Conservation (phyloP, 441 rosid species). For the Sinapis alba region DNA sequence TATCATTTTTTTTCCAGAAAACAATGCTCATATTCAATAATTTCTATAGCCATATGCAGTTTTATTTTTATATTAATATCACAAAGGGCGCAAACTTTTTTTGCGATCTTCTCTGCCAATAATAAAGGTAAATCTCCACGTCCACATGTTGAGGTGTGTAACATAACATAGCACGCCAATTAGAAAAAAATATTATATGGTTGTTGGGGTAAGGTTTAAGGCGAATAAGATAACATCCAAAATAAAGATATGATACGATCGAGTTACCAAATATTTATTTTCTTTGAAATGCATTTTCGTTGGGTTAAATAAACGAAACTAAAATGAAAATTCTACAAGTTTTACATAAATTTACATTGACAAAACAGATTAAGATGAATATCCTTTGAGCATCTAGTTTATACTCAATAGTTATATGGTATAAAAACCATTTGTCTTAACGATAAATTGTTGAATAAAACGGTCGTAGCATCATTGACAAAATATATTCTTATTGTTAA, state of each 20-base stretch:
- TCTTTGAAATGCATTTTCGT: neutral
- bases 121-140: too few species aligned
- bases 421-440: too few species aligned
- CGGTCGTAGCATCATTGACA: too few species aligned
- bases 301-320: neutral
- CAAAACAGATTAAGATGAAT: neutral
- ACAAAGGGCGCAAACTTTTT: too few species aligned
- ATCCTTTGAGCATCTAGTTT: neutral
- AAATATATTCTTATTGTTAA: neutral
- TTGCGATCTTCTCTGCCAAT: too few species aligned
- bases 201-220: neutral
- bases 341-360: neutral
- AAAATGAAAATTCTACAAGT: neutral
- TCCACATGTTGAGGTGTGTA: too few species aligned
- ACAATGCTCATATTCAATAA: neutral
- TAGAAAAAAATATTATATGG: too few species aligned
- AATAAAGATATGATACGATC: neutral
- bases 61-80: neutral
- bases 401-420: neutral
- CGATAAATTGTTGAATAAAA: neutral
- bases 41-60: neutral
- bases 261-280: neutral
- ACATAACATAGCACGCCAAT: too few species aligned
- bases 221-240: too few species aligned
- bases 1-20: neutral